Evolutionary conservation across 805 yeast genomes (phyloP).

Genomic region (Candida qinlingensis): DNA sequence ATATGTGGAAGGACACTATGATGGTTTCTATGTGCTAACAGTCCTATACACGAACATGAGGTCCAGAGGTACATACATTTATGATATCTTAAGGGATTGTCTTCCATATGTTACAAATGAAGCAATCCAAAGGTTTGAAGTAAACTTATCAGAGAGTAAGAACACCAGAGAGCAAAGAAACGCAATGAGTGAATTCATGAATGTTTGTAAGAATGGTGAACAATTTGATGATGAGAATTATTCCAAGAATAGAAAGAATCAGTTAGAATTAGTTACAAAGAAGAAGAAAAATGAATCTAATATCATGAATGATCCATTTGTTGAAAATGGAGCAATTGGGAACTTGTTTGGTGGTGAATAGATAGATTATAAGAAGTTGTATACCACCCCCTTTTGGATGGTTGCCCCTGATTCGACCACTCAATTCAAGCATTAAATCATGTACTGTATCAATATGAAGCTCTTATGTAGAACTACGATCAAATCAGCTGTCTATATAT

Average conservation of each 20-base stretch:
- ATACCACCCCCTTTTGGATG: no score
- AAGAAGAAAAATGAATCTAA: constrained; percentile 46
- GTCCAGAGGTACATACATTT: constrained; percentile 63
- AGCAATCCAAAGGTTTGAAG: constrained; percentile 60
- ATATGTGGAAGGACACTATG: constrained; percentile 82
- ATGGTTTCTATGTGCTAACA: constrained; percentile 86
- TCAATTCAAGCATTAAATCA: no score
- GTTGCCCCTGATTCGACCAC: no score
- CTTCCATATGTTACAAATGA: constrained; percentile 52
- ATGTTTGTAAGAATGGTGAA: constrained; percentile 48
- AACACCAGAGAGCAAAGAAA: constrained; percentile 75
- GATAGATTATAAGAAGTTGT: no score
- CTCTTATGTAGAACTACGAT: no score
- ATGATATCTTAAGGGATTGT: constrained; percentile 47
- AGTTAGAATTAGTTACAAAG: constrained; percentile 44
- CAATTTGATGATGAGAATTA: constrained; percentile 38
- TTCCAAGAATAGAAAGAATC: constrained; percentile 46
- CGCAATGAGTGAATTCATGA: constrained; percentile 71
- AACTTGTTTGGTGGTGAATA: constrained; percentile 43
- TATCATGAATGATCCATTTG: constrained; percentile 65
- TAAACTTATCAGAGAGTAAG: constrained; percentile 55
- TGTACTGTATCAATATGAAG: no score
- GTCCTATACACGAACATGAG: constrained; percentile 71
- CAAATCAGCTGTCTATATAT: no score
- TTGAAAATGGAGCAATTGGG: constrained; percentile 64